Conservation (phyloP, 2,329 filamentous ascomycete genomes). For the Aphanocladium album region DNA sequence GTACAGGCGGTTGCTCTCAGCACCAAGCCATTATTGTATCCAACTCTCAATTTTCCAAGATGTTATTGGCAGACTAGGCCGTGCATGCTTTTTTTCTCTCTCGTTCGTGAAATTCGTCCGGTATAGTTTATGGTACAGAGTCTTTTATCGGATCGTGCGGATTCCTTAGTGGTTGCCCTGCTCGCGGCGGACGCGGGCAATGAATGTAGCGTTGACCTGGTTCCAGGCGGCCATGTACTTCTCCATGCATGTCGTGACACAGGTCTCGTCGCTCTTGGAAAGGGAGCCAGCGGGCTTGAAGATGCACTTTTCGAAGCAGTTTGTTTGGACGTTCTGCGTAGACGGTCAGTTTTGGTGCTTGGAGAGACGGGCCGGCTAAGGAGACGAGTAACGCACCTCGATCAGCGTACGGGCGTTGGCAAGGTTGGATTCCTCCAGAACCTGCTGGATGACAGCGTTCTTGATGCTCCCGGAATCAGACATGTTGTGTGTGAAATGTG, state of each 20-base stretch:
- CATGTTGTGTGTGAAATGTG: constrained; percentile 35
- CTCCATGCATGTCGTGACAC: constrained; percentile 73
- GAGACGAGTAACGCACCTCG: constrained; percentile 44
- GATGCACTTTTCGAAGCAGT: constrained; percentile 75
- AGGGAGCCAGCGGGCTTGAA: constrained; percentile 63
- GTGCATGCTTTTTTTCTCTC: neutral
- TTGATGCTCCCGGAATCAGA: constrained; percentile 52
- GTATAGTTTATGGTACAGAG: neutral
- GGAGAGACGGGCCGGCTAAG: neutral
- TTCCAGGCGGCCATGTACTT: constrained; percentile 84
- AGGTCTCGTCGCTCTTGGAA: constrained; percentile 62
- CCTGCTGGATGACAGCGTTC: constrained; percentile 59
- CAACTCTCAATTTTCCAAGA: neutral
- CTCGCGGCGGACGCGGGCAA: constrained; percentile 58
- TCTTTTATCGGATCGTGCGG: neutral
- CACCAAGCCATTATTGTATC: neutral
- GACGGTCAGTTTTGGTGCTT: constrained; percentile 1
- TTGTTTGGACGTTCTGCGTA: constrained; percentile 68
- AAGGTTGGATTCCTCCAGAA: constrained; percentile 59
- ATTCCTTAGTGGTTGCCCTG: constrained; percentile 26
- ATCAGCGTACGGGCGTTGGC: constrained; percentile 67
- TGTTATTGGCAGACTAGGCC: neutral
- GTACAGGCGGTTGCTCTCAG: neutral
- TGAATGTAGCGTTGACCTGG: constrained; percentile 63
- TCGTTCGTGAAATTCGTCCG: constrained; percentile 2